Evolutionary conservation across 2,329 filamentous ascomycete species (phyloP).

Genomic region (Magnaporthiopsis poae): DNA sequence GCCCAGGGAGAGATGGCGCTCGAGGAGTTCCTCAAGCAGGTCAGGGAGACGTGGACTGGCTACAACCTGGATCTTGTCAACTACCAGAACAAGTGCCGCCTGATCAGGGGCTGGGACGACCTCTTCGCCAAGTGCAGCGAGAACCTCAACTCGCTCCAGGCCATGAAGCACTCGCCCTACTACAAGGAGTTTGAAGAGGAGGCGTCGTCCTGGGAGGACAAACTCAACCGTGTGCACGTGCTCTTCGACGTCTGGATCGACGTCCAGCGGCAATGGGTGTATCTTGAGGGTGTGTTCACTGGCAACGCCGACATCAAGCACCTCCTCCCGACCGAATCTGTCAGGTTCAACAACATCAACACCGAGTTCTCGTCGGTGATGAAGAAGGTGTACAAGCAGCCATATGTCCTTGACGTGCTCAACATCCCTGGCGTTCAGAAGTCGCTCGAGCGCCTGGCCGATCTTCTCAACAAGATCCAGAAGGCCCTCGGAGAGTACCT

Average conservation of each 20-base stretch:
- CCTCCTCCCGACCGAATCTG: constrained; percentile 88
- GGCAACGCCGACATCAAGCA: constrained; percentile 99
- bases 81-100: constrained; percentile 94
- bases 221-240: constrained; percentile 91
- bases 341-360: constrained; percentile 97
- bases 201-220: constrained; percentile 92
- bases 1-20: constrained; percentile 96
- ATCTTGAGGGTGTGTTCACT: constrained; percentile 96
- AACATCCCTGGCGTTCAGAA: constrained; percentile 94
- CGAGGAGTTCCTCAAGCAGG: constrained; percentile 92
- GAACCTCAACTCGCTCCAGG: constrained; percentile 91
- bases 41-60: constrained; percentile 92
- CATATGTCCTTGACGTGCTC: constrained; percentile 88
- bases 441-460: constrained; percentile 87
- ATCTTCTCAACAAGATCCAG: constrained; percentile 96
- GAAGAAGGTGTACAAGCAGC: constrained; percentile 97
- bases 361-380: constrained; percentile 97
- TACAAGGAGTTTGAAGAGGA: constrained; percentile 99
- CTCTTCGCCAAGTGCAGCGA: constrained; percentile 97
- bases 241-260: constrained; percentile 99
- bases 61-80: constrained; percentile 90
- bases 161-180: constrained; percentile 97
- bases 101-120: constrained; percentile 97
- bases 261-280: constrained; percentile 99
- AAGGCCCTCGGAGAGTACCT: constrained; percentile 97